These are phyloP conservation scores for Cyclostephanos invisitatus DNA, from an alignment of 108 stramenopile genomes.

Conservation along the genomic window DNA sequence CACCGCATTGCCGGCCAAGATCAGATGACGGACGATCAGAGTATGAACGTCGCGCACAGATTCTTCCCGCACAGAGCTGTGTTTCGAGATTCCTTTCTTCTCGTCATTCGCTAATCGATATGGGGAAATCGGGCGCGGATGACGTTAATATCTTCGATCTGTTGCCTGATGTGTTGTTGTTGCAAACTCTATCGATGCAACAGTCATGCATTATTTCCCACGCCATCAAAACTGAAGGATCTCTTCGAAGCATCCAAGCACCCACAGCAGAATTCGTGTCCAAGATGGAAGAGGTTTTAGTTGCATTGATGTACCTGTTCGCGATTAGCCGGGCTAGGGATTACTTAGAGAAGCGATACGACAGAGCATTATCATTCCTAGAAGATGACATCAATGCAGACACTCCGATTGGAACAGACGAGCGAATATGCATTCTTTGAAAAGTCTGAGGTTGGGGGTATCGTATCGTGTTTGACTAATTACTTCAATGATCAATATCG, in stretches of 20 bases:
- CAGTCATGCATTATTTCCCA: background rate
- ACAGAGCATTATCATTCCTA: constrained; percentile 16
- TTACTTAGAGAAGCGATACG: constrained; percentile 30
- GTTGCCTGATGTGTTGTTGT: background rate
- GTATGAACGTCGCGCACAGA: background rate
- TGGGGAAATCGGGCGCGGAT: background rate
- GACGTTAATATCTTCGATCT: background rate
- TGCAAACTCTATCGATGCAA: background rate
- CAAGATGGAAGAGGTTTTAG: constrained; percentile 34
- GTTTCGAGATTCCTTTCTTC: background rate
- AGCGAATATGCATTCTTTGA: constrained; percentile 9
- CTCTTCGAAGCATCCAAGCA: background rate
- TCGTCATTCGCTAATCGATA: background rate
- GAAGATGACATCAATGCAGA: constrained; percentile 17
- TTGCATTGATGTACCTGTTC: constrained; percentile 32
- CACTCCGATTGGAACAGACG: background rate
- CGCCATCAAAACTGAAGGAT: background rate
- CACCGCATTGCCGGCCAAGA: no score
- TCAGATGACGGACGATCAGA: background rate
- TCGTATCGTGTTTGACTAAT: background rate
- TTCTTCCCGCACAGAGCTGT: background rate
- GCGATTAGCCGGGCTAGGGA: constrained; percentile 19
- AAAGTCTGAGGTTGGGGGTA: background rate
- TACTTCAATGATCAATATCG: background rate
- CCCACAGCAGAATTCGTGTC: constrained; percentile 1